Evolutionary conservation across 345 rosid genomes (phyloP), one percentile per base, ranked within the genome.

Genomic region (Eucalyptus dawsonii): DNA sequence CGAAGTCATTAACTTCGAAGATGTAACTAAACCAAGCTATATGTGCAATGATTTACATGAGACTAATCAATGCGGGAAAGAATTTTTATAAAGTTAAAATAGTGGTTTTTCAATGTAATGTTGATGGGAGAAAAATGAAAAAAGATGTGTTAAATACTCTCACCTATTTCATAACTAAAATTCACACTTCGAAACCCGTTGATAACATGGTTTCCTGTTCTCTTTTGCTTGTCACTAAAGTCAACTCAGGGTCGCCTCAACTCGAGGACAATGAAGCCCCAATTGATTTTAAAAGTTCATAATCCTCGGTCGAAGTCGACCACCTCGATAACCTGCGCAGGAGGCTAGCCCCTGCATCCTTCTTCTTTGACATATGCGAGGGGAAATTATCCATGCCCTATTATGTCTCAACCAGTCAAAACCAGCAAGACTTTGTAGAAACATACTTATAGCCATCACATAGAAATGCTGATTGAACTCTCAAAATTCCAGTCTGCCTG

Each of bases 1-100:
- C 2, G 0, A 56, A 0, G 0, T 24, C 62, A 56, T 19, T 53
- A 53, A 53, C 58, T n/a, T 8, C 5, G 5, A 24, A 53, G 10
- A 19, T 58, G 65, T 58, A 24, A 24, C 62, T 24, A 56, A 11
- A 24, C 14, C 62, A 56, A 24, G 29, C 62, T 56, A 10, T 56
- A 10, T 4, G 29, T 6, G 3, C 29, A 24, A 1, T 56, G 62
- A 56, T 56, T 56, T 56, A 58, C 65, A 58, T 11, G n/a, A 58
- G 65, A 58, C 65, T 58, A 25, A 58, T 2, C 14, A 25, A 58
- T 11, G 65, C n/a, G 4, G n/a, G 29, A 58, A 58, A 58, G 2
- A 25, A 56, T 21, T 31, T 17, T 40, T 69, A 17, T 31, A 31
- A 31, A 17, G 13, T 69, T 69, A n/a, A 34, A 45, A 44, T 45